Conservation (phyloP, 1,284 basidiomycete species). For the Lignosus rhinocerotis region DNA sequence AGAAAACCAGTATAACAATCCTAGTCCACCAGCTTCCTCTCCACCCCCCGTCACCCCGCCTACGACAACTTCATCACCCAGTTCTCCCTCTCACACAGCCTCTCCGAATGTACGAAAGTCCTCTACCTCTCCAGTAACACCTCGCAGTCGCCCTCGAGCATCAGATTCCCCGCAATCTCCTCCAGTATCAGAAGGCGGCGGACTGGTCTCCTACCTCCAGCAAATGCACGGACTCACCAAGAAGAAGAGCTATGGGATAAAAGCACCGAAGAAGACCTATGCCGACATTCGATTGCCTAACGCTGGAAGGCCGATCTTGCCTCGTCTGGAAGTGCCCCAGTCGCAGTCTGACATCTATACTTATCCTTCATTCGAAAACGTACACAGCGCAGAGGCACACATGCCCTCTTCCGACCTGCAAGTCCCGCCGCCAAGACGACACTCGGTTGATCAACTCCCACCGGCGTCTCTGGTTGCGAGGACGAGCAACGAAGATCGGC, state of each 20-base stretch:
- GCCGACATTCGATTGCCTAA: conserved; percentile 25
- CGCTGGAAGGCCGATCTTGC: conserved; percentile 31
- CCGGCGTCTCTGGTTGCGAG: conserved; percentile 18
- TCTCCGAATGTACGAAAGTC: conserved; percentile 20
- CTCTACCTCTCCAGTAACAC: conserved; percentile 15
- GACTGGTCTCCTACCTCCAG: conserved; percentile 34
- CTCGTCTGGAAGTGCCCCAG: conserved; percentile 30
- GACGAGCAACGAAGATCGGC: conserved; percentile 22
- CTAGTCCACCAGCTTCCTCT: conserved; percentile 18
- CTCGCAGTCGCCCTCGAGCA: conserved; percentile 18
- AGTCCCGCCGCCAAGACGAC: conserved; percentile 11
- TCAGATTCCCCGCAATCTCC: conserved; percentile 17
- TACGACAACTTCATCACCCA: conserved; percentile 12
- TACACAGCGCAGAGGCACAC: conserved; percentile 6
- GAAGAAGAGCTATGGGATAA: conserved; percentile 30
- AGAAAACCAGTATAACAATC: conserved; percentile 18
- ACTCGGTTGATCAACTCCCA: conserved; percentile 20
- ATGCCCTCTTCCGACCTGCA: conserved; percentile 16
- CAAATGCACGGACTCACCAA: conserved; percentile 36
- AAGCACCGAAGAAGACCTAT: conserved; percentile 26
- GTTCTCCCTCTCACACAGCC: conserved; percentile 11
- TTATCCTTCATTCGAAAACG: conserved; percentile 19
- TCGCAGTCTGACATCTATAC: conserved; percentile 22
- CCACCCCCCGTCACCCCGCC: conserved; percentile 15
- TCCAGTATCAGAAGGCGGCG: conserved; percentile 19